A percentile compares a stretch with the other conserved stretches of the same genome.
phyloP scores from a whole-genome alignment of 208 protist species.

The Leptomonas seymouri region DNA sequence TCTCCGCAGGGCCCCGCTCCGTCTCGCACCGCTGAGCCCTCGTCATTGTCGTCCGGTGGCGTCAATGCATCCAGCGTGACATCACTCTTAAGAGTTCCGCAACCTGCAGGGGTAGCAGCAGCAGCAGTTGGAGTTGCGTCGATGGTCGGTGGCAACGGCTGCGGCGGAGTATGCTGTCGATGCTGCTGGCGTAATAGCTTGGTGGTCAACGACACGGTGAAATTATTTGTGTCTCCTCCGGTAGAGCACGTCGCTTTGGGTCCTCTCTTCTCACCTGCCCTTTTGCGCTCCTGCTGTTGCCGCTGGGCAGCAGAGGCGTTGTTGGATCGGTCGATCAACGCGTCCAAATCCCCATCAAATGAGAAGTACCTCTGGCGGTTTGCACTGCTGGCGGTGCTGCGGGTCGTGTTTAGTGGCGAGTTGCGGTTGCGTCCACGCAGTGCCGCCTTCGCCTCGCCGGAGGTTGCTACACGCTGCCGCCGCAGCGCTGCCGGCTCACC shows the following conservation, averaged over 20 bases:
- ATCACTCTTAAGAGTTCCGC: constrained; percentile 1
- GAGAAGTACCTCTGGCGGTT: constrained; percentile 14
- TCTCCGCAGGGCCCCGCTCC: too few species aligned
- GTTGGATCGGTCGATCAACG: background rate
- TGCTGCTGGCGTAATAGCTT: background rate
- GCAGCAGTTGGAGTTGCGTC: background rate
- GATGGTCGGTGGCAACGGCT: constrained; percentile 7
- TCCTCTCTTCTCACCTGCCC: background rate
- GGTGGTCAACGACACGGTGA: constrained; percentile 6
- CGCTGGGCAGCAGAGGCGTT: background rate
- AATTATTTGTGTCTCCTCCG: background rate
- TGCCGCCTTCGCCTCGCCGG: background rate
- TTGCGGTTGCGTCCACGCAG: background rate
- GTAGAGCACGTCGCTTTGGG: background rate
- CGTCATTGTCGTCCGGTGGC: background rate
- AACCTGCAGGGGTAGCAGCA: background rate
- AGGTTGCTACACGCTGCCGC: background rate
- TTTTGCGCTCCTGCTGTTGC: background rate
- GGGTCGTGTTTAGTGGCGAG: background rate
- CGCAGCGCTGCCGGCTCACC: background rate
- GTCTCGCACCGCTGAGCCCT: too few species aligned
- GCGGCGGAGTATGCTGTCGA: constrained; percentile 19
- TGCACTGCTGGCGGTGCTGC: constrained; percentile 7
- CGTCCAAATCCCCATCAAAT: constrained; percentile 24
- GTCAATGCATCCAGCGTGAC: background rate